Evolutionary conservation across 768 basidiomycete species (phyloP), one percentile per base, ranked within the genome.

Genomic region (Leucocoprinus birnbaumii): DNA sequence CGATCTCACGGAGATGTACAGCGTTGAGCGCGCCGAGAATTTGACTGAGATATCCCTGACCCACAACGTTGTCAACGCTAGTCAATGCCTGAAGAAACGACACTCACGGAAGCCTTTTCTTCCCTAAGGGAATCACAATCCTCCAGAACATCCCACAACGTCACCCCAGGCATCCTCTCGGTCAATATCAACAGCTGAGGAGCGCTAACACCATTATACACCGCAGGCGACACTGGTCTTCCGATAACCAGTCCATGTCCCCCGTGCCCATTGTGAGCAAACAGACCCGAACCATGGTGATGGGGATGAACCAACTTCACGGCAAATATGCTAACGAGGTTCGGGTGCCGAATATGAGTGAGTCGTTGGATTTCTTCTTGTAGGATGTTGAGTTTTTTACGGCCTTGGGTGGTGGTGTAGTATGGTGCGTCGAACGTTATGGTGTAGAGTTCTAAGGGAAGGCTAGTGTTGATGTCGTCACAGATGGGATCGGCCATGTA

Each of bases 1-100:
- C 75, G 16, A 93, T 70, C 55, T 82, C 83, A 2, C 68, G 72
- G 0, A 80, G 73, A 63, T 92, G 90, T 1, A 92, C 65, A 0
- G 80, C 80, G 55, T 86, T 84, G 49, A 93, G 67, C 0, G 81
- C 91, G 2, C 82, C 78, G 1, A 93, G 69, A 35, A 91, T 83
- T 65, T 94, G 91, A 0, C 72, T 73, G 1, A 91, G 73, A 62
- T 91, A 93, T 55, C 89, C 90, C 87, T 91, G n/a, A n/a, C n/a
- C n/a, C n/a, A 56, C n/a, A 16, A 47, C n/a, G n/a, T n/a, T n/a
- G n/a, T n/a, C n/a, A n/a, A n/a, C n/a, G n/a, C n/a, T n/a, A n/a
- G n/a, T n/a, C n/a, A n/a, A n/a, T n/a, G n/a, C n/a, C n/a, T n/a
- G n/a, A n/a, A 16, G 52, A 60, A 25, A 24, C 50, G 6, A 56